Conservation (phyloP, 805 yeast species). For the Starmerella tilneyi region DNA sequence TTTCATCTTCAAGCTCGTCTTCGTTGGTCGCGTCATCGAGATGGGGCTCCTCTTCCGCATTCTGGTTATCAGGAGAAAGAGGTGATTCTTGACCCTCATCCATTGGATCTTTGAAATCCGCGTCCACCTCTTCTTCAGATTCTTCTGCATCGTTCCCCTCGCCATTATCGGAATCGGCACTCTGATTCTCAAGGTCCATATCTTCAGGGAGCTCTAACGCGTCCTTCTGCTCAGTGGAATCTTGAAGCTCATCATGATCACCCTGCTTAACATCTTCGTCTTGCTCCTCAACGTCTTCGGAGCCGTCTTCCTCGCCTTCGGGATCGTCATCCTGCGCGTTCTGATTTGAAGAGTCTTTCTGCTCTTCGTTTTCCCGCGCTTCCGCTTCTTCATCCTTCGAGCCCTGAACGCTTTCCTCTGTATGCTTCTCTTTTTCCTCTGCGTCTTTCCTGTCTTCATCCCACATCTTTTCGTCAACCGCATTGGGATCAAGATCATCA, state of each 20-base stretch:
- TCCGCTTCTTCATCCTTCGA: conserved; percentile 33
- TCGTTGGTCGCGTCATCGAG: conserved; percentile 24
- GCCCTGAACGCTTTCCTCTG: conserved; percentile 54
- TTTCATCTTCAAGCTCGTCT: conserved; percentile 30
- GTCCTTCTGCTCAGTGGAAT: conserved; percentile 71
- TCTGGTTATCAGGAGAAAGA: conserved; percentile 29
- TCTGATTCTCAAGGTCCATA: conserved; percentile 68
- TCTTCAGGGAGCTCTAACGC: conserved; percentile 87
- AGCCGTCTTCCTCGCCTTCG: conserved; percentile 62
- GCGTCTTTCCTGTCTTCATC: conserved; percentile 76
- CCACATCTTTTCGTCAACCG: conserved; percentile 96
- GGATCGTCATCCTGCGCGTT: conserved; percentile 43
- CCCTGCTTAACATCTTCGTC: conserved; percentile 43
- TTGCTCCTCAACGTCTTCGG: conserved; percentile 26
- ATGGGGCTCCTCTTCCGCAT: conserved; percentile 54
- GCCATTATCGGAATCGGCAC: conserved; percentile 40
- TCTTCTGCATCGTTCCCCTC: conserved; percentile 36
- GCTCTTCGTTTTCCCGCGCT: conserved; percentile 24
- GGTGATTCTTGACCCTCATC: conserved; percentile 20
- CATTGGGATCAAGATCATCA: conserved; percentile 86
- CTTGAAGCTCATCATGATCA: conserved; percentile 55
- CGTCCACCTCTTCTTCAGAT: conserved; percentile 35
- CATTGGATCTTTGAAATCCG: conserved; percentile 27
- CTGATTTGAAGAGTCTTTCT: conserved; percentile 19
- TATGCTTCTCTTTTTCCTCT: conserved; percentile 59